phyloP scores from a whole-genome alignment of 371 early-diverging fungal genomes.

The Rhizopus arrhizus region DNA sequence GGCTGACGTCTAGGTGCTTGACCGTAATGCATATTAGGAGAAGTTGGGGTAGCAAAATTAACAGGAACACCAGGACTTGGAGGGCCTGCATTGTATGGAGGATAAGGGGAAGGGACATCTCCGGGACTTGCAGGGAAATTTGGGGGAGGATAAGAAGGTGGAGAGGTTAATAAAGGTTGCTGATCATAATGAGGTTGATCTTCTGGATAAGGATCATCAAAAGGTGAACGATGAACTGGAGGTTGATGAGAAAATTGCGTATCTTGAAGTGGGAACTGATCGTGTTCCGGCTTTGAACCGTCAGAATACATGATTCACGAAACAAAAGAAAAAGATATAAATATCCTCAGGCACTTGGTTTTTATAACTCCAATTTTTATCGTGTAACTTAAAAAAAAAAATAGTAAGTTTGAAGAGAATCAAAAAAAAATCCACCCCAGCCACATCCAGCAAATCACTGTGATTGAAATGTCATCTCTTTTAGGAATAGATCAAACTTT shows the following conservation, averaged over 20 bases:
- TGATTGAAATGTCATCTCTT: too few species aligned
- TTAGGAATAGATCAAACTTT: too few species aligned
- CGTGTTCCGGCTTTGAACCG: conserved; percentile 29
- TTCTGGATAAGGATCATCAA: conserved; percentile 41
- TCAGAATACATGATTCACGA: conserved; percentile 16
- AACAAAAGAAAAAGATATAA: conserved; percentile 2
- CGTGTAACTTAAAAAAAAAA: neutral
- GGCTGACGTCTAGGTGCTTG: conserved; percentile 61
- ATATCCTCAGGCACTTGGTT: neutral
- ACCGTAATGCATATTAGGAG: conserved; percentile 51
- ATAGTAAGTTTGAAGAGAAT: too few species aligned
- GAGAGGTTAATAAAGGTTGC: conserved; percentile 22
- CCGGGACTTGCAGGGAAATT: conserved; percentile 14
- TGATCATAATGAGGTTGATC: conserved; percentile 28
- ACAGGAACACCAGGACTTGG: conserved; percentile 10
- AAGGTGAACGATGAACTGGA: conserved; percentile 41
- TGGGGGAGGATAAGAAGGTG: conserved; percentile 3
- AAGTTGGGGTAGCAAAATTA: conserved; percentile 27
- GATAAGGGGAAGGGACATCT: conserved; percentile 21
- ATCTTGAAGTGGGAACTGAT: conserved; percentile 50
- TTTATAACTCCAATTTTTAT: neutral
- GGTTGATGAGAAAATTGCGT: conserved; percentile 42
- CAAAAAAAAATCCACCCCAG: too few species aligned
- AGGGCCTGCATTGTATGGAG: conserved; percentile 12
- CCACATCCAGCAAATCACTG: too few species aligned